These are phyloP conservation scores for Trichoderma afroharzianum DNA, from an alignment of 2,329 filamentous ascomycete genomes.

Conservation along the genomic window DNA sequence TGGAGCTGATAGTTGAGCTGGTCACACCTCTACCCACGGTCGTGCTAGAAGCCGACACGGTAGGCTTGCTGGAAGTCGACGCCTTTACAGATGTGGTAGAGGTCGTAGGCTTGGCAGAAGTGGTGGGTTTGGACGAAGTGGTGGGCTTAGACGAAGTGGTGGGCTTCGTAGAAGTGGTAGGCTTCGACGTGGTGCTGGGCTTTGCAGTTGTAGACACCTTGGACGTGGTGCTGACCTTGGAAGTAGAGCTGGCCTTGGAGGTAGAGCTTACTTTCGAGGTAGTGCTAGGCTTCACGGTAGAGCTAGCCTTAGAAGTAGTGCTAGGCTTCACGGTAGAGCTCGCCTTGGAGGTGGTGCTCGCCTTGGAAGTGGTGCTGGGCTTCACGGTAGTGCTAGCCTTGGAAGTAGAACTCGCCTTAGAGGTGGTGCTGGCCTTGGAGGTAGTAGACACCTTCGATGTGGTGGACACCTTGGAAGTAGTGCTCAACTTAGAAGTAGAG, in stretches of 20 bases:
- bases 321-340: background rate
- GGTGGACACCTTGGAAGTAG: background rate
- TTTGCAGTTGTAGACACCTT: background rate
- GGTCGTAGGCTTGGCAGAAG: conserved; percentile 3
- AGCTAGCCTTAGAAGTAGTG: background rate
- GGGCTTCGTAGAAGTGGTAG: background rate
- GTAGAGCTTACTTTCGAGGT: background rate
- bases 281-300: background rate
- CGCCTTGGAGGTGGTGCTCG: background rate
- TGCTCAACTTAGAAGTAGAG: background rate
- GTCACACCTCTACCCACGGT: background rate
- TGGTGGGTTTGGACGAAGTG: background rate
- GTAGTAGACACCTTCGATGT: conserved; percentile 7
- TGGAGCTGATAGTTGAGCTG: background rate
- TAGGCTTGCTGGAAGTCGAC: conserved; percentile 2
- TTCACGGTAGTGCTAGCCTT: background rate
- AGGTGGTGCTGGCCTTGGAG: background rate
- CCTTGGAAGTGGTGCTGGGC: background rate
- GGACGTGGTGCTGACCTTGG: conserved; percentile 8
- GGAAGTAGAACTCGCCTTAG: background rate
- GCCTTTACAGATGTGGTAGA: conserved; percentile 3
- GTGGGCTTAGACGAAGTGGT: background rate
- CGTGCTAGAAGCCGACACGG: background rate
- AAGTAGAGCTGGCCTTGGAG: background rate
- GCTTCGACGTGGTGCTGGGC: background rate